phyloP scores from a whole-genome alignment of 495 filamentous ascomycete genomes.

The Clavariopsis aquatica region DNA sequence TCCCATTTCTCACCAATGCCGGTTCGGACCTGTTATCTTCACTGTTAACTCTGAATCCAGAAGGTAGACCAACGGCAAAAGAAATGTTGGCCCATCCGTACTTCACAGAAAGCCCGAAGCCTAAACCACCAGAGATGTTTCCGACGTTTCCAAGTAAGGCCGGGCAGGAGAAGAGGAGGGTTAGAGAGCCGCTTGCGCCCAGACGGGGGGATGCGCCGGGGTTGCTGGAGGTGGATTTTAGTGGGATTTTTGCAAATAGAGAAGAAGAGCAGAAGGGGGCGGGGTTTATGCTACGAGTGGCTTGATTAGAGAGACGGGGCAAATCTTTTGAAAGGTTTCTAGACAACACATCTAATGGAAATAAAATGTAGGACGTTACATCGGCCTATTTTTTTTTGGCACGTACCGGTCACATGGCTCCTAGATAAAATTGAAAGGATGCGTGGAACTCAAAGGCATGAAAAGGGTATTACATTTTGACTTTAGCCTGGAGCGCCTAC shows the following conservation, averaged over 20 bases:
- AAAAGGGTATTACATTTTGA: conserved; percentile 2
- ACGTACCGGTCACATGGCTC: too few relatives aligned
- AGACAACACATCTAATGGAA: conserved; percentile 38
- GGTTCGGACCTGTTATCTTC: conserved; percentile 68
- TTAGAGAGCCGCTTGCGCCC: conserved; percentile 79
- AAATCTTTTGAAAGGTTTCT: too few relatives aligned
- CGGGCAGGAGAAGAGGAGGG: conserved; percentile 79
- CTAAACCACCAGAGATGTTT: conserved; percentile 72
- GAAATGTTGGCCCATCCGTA: conserved; percentile 77
- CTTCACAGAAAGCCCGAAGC: conserved; percentile 85
- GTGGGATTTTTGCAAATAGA: conserved; percentile 71
- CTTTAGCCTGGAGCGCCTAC: not conserved
- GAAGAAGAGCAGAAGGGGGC: conserved; percentile 75
- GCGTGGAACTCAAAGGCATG: too few relatives aligned
- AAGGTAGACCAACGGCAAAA: conserved; percentile 65
- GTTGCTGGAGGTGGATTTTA: conserved; percentile 71
- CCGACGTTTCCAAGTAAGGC: conserved; percentile 85
- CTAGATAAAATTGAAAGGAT: too few relatives aligned
- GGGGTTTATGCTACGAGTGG: conserved; percentile 79
- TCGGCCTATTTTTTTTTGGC: too few relatives aligned
- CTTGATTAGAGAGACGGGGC: too few relatives aligned
- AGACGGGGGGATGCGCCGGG: conserved; percentile 68
- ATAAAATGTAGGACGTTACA: not conserved
- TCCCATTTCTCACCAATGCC: conserved; percentile 76
- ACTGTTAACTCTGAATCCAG: conserved; percentile 76